Base-by-base conservation (phyloP, 768 basidiomycete genomes). In the Psilocybe sp. region DNA sequence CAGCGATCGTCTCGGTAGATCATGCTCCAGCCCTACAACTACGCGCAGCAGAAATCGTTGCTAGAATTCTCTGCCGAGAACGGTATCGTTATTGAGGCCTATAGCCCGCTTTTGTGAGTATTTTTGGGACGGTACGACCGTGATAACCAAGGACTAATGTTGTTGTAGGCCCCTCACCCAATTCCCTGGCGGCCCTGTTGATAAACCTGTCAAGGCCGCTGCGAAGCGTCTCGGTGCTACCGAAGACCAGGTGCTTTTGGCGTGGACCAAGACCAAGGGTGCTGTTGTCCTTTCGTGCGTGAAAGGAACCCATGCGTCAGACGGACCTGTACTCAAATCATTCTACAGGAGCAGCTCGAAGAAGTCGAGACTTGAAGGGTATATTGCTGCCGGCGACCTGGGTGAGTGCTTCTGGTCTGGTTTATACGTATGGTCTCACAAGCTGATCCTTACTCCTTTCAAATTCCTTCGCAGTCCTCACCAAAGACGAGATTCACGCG, bases 181-280 rank as follows among this genome's bases (percentile, higher is more conserved):
- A 18, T 65, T 66, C 37, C 79, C 81, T 1, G 84, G 81, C 2
- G 87, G 87, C 3, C 81, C 86, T 2, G 69, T 89, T 9, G 85
- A 87, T 58, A 72, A 65, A 18, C 83, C 84, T 0, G 63, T 89
- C 39, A 68, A 72, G 33, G 64, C 67, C 13, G 82, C 87, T 33
- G 79, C 84, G 0, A 60, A 69, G 8, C 69, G 76, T 5, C 71
- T 80, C 18, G 68, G 72, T 7, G 79, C 74, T 14, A 76, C 77
- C 2, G 68, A 77, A 1, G 87, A 87, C 50, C 87, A 90, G 61
- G 77, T 88, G 8, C 69, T 89, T 4, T 71, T 89, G 7, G 84
- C 85, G 1, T 88, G 87, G 87, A 75, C 78, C 4, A 85, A 81
- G 59, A 70, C 78, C 10, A 88, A 90, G 60, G 83, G 81, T 13